These are phyloP conservation scores for Gonapodya prolifera DNA, from an alignment of 192 early-diverging fungal species.

Conservation along the genomic window DNA sequence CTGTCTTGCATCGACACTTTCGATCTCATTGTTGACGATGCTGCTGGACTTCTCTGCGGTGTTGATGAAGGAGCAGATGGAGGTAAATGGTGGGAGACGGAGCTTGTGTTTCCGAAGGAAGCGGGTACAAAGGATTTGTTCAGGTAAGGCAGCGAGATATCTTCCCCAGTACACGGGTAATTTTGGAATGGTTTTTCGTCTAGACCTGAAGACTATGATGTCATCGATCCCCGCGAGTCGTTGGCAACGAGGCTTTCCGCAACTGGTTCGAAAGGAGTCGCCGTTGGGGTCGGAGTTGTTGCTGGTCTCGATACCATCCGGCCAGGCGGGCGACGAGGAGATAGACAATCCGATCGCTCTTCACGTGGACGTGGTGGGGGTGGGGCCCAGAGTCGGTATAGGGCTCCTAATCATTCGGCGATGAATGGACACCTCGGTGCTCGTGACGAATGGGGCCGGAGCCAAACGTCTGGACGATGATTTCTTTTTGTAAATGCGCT, in stretches of 20 bases:
- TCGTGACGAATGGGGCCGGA: no score
- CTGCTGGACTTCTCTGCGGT: no score
- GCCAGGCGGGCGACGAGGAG: no score
- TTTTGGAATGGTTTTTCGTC: not conserved
- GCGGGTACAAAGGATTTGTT: not conserved
- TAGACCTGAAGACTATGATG: constrained; percentile 1
- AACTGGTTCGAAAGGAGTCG: not conserved
- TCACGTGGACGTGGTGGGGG: no score
- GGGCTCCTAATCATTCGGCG: no score
- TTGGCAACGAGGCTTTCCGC: not conserved
- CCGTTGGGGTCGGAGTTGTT: not conserved
- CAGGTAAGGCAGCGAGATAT: not conserved
- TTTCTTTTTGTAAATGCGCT: no score
- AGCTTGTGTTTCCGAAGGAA: not conserved
- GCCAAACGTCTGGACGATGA: no score
- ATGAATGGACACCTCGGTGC: no score
- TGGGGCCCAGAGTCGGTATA: no score
- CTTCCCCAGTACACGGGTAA: not conserved
- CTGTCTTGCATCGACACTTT: no score
- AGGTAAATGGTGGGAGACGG: not conserved
- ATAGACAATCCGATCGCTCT: no score
- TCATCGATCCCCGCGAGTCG: not conserved
- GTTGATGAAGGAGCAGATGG: not conserved
- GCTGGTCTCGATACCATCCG: not conserved
- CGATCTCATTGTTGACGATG: no score